phyloP scores from a whole-genome alignment of 192 early-diverging fungal genomes.

The Backusella westeae region DNA sequence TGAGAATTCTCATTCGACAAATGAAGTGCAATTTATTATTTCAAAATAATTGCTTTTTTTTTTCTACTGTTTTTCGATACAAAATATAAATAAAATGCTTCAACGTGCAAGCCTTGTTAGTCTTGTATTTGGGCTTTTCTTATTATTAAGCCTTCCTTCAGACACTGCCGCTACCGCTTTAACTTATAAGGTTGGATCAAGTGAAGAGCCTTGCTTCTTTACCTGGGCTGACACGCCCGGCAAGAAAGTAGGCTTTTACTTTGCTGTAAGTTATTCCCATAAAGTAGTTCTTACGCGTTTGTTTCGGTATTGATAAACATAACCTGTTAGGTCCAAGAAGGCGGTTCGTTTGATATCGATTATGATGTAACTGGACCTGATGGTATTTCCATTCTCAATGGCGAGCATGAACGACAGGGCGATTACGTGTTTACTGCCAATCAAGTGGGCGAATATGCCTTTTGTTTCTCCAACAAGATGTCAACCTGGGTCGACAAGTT shows the following conservation, averaged over 20 bases:
- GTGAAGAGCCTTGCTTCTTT: slow-evolving; percentile 94
- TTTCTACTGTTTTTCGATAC: not conserved
- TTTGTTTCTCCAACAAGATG: slow-evolving; percentile 96
- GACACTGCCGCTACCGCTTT: slow-evolving; percentile 41
- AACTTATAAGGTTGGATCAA: slow-evolving; percentile 85
- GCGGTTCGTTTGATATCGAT: slow-evolving; percentile 97
- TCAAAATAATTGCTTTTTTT: not conserved
- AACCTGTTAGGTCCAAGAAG: slow-evolving; percentile 79
- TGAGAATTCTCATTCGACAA: not conserved
- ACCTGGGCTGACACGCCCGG: slow-evolving; percentile 64
- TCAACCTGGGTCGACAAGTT: slow-evolving; percentile 93
- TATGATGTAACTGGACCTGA: slow-evolving; percentile 82
- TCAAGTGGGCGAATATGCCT: slow-evolving; percentile 86
- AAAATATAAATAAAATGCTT: not conserved
- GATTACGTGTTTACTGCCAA: slow-evolving; percentile 93
- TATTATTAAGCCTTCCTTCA: not conserved
- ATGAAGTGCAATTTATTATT: not conserved
- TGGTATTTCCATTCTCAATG: slow-evolving; percentile 63
- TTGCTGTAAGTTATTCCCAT: slow-evolving; percentile 72
- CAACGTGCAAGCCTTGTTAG: slow-evolving; percentile 1
- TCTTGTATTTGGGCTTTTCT: not conserved
- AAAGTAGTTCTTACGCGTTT: not conserved
- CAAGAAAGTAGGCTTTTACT: slow-evolving; percentile 95
- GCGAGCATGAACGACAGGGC: slow-evolving; percentile 89
- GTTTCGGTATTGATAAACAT: not conserved